Evolutionary conservation across 441 rosid genomes (phyloP).

Genomic region (Biscutella laevigata): DNA sequence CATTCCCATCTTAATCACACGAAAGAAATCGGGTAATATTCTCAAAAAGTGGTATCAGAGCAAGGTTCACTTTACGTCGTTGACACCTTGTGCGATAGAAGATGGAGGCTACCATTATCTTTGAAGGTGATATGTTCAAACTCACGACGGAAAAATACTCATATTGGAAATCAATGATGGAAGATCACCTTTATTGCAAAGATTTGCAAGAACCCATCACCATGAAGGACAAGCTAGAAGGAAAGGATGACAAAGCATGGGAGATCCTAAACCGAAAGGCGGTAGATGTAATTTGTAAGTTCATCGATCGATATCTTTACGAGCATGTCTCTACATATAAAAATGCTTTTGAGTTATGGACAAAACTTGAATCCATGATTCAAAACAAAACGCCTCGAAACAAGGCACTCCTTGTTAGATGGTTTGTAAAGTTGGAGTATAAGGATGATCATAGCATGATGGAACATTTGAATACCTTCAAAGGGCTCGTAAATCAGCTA

Average conservation of each 20-base stretch:
- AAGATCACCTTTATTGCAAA: background rate
- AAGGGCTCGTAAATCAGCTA: too few species aligned
- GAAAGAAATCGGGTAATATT: background rate
- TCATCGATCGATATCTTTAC: background rate
- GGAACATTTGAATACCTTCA: background rate
- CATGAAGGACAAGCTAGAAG: background rate
- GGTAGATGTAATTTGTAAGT: background rate
- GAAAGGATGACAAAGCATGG: background rate
- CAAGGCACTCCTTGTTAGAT: too few species aligned
- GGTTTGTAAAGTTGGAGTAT: background rate
- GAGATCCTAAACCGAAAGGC: background rate
- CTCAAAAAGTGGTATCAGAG: background rate
- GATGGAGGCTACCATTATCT: background rate
- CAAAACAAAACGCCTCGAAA: background rate
- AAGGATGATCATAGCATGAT: background rate
- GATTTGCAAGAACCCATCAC: background rate
- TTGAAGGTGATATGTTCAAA: too few species aligned
- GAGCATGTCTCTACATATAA: background rate
- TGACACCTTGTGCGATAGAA: background rate
- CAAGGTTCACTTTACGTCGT: background rate
- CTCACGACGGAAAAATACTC: background rate
- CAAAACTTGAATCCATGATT: background rate
- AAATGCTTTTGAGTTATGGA: background rate
- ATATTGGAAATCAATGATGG: background rate
- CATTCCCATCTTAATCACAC: background rate